phyloP scores from a whole-genome alignment of 176 grass and related monocot genomes.

The Guadua angustifolia region DNA sequence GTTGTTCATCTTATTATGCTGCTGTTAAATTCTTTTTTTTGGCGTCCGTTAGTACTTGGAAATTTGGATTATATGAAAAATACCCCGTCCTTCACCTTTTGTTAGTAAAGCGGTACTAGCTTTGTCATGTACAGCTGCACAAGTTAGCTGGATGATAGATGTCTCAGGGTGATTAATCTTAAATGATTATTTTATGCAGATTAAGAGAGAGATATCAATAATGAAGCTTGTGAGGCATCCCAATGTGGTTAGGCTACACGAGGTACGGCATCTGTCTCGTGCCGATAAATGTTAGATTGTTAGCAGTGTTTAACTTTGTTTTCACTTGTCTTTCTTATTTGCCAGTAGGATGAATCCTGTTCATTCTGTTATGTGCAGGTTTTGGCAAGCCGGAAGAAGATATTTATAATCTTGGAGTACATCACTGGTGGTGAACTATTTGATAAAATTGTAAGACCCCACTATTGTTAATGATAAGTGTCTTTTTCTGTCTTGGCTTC shows the following conservation, averaged over 20 bases:
- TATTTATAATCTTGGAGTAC: constrained; percentile 98
- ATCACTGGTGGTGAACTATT: constrained; percentile 97
- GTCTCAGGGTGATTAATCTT: not conserved
- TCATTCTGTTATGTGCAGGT: constrained; percentile 72
- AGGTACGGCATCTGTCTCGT: constrained; percentile 48
- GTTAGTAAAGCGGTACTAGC: not conserved
- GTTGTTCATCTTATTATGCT: not conserved
- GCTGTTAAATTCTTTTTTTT: not conserved
- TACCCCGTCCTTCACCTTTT: not conserved
- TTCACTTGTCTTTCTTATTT: not conserved
- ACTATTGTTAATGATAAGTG: constrained; percentile 35
- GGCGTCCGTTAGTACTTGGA: not conserved
- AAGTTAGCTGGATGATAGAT: constrained; percentile 32
- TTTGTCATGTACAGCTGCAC: constrained; percentile 8
- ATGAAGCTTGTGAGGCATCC: constrained; percentile 99
- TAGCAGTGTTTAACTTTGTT: constrained; percentile 30
- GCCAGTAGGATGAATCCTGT: not conserved
- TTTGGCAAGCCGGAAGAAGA: constrained; percentile 93
- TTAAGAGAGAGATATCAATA: constrained; percentile 98
- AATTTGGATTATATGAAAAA: not conserved
- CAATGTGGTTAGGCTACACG: constrained; percentile 85
- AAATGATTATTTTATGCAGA: constrained; percentile 57
- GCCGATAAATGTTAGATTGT: constrained; percentile 14
- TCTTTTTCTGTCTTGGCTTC: constrained; percentile 30
- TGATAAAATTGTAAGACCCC: constrained; percentile 87